Evolutionary conservation across 352 stramenopile genomes (phyloP).

Genomic region (Pythium oligandrum): DNA sequence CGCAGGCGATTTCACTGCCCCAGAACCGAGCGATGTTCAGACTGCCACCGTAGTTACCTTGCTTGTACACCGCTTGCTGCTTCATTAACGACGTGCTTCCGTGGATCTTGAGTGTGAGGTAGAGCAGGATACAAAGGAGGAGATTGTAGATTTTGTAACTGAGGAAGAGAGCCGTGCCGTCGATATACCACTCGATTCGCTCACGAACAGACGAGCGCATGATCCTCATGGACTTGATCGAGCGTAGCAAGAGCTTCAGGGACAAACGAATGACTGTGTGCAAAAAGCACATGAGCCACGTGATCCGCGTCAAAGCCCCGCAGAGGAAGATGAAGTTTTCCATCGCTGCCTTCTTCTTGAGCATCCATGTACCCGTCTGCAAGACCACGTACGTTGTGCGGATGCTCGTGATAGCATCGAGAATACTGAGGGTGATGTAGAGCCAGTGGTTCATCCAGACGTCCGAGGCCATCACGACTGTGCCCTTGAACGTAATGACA

Average conservation of each 20-base stretch:
- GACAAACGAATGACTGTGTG: constrained; percentile 28
- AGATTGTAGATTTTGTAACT: constrained; percentile 59
- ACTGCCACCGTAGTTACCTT: constrained; percentile 32
- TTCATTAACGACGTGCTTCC: constrained; percentile 42
- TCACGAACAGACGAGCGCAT: constrained; percentile 24
- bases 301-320: constrained; percentile 40
- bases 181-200: constrained; percentile 44
- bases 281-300: constrained; percentile 55
- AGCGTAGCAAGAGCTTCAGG: constrained; percentile 26
- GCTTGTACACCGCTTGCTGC: constrained; percentile 22
- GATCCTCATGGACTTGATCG: constrained; percentile 28
- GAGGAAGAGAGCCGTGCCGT: constrained; percentile 38
- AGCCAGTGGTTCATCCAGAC: constrained; percentile 72
- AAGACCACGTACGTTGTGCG: constrained; percentile 41
- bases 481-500: constrained; percentile 48
- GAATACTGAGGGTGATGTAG: constrained; percentile 51
- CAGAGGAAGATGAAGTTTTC: constrained; percentile 60
- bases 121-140: constrained; percentile 39
- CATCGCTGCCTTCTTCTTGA: constrained; percentile 37
- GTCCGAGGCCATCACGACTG: constrained; percentile 46
- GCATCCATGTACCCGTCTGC: constrained; percentile 51
- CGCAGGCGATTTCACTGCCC: constrained; percentile 49
- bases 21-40: constrained; percentile 39
- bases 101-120: constrained; percentile 27
- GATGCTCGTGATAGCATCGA: constrained; percentile 40